Evolutionary conservation across 805 yeast genomes (phyloP).

Genomic region (Suhomyces emberorum): DNA sequence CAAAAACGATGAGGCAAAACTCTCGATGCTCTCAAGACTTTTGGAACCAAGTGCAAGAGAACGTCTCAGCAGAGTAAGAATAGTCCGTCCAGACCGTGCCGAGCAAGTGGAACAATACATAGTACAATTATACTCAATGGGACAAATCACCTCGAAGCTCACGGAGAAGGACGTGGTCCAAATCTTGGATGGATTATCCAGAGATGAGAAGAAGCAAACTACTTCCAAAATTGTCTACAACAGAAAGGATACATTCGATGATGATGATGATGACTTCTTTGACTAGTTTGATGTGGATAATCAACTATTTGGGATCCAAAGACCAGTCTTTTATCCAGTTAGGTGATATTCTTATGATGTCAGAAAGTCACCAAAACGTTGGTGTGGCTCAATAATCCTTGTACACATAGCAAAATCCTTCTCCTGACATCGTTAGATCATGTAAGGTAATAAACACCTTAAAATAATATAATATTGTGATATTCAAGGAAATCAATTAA

Average conservation of each 20-base stretch:
- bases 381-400: too few relatives aligned
- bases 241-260: constrained; percentile 9
- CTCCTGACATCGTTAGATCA: too few relatives aligned
- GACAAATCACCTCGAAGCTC: constrained; percentile 72
- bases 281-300: too few relatives aligned
- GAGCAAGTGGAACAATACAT: constrained; percentile 81
- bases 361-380: too few relatives aligned
- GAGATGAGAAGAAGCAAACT: constrained; percentile 60
- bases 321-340: too few relatives aligned
- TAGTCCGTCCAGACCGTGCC: constrained; percentile 91
- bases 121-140: constrained; percentile 67
- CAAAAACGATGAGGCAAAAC: constrained; percentile 39
- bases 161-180: constrained; percentile 79
- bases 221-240: constrained; percentile 58
- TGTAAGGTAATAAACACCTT: too few relatives aligned
- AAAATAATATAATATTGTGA: too few relatives aligned
- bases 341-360: too few relatives aligned
- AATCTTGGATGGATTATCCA: constrained; percentile 76
- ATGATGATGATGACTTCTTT: constrained; percentile 14
- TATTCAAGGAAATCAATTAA: too few relatives aligned
- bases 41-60: constrained; percentile 84
- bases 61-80: constrained; percentile 76
- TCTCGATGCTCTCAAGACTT: constrained; percentile 56
- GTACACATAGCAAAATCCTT: too few relatives aligned
- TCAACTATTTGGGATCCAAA: too few relatives aligned